These are phyloP conservation scores for Leucosporidium yakuticum DNA, from an alignment of 768 basidiomycete species.

Conservation along the genomic window DNA sequence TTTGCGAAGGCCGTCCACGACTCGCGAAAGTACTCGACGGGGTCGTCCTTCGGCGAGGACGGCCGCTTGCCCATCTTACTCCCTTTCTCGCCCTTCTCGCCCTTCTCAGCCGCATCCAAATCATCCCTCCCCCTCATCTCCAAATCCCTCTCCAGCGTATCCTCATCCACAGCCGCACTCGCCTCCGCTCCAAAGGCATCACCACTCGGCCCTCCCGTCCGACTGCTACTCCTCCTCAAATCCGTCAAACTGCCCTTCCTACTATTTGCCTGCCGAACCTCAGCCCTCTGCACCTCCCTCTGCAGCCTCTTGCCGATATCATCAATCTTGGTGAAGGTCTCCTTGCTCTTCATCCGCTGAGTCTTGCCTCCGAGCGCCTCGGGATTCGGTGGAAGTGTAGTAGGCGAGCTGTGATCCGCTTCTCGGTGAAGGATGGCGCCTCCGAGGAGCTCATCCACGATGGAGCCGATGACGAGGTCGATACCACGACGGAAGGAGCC, in stretches of 20 bases:
- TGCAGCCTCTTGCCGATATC: slow-evolving; percentile 18
- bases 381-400: background rate
- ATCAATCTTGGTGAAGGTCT: background rate
- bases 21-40: slow-evolving; percentile 15
- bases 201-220: no score
- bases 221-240: no score
- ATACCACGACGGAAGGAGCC: slow-evolving; percentile 79
- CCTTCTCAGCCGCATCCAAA: no score
- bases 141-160: no score
- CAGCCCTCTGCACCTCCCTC: slow-evolving; percentile 17
- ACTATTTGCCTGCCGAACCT: slow-evolving; percentile 14
- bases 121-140: no score
- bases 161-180: no score
- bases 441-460: slow-evolving; percentile 51
- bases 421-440: no score
- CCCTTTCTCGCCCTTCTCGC: no score
- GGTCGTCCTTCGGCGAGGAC: background rate
- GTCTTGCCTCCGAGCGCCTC: background rate
- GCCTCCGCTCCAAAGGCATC: no score
- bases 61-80: no score
- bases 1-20: slow-evolving; percentile 95
- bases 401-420: no score
- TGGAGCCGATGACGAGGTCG: slow-evolving; percentile 86
- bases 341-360: background rate
- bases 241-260: no score